A percentile compares a stretch with the other conserved stretches of the same genome.
Conservation (phyloP, 2,329 filamentous ascomycete genomes). For the Aspergillus transmontanensis region DNA sequence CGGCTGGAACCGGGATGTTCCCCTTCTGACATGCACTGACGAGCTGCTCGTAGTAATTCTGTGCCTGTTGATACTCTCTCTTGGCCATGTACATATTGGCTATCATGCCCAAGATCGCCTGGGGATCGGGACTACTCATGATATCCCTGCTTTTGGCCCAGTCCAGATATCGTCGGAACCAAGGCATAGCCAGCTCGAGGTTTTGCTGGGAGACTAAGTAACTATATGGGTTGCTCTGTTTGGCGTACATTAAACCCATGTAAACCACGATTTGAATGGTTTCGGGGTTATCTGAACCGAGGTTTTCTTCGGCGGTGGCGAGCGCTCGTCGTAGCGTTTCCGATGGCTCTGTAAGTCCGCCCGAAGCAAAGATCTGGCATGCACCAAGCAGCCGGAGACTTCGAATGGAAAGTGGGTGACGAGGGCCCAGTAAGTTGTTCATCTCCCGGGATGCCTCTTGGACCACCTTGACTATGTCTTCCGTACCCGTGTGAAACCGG, state of each 20-base stretch:
- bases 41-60: constrained; percentile 30
- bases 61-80: constrained; percentile 27
- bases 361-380: constrained; percentile 20
- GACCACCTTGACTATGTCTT: constrained; percentile 21
- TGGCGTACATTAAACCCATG: constrained; percentile 33
- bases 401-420: constrained; percentile 28
- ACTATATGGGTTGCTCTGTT: constrained; percentile 15
- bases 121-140: constrained; percentile 24
- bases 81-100: constrained; percentile 27
- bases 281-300: constrained; percentile 29
- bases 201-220: constrained; percentile 2
- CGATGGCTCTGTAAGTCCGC: constrained; percentile 24
- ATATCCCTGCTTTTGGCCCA: constrained; percentile 30
- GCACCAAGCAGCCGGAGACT: constrained; percentile 27
- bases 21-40: constrained; percentile 18
- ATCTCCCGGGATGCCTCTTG: constrained; percentile 24
- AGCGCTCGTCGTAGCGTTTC: constrained; percentile 35
- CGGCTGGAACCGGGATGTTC: constrained; percentile 13
- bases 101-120: constrained; percentile 24
- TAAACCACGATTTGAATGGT: constrained; percentile 30
- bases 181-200: constrained; percentile 26
- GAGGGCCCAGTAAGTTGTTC: constrained; percentile 21
- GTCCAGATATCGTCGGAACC: constrained; percentile 31
- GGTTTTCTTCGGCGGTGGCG: constrained; percentile 28
- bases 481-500: constrained; percentile 18